These are phyloP conservation scores for Juglanconis sp. DNA, from an alignment of 2,329 filamentous ascomycete genomes.

Conservation along the genomic window DNA sequence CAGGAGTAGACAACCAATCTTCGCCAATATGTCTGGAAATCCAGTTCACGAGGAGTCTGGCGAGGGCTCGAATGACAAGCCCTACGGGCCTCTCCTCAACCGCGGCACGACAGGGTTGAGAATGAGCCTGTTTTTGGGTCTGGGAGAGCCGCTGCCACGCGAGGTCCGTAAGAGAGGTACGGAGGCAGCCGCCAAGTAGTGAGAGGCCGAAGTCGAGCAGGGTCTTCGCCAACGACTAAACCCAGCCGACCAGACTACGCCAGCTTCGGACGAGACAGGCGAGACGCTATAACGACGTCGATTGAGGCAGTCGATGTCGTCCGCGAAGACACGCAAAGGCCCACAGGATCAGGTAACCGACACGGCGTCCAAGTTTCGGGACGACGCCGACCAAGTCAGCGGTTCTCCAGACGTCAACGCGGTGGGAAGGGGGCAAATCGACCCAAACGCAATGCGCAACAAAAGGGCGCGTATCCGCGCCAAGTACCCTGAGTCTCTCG, in stretches of 20 bases:
- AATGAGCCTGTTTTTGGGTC: conserved; percentile 24
- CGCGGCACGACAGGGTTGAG: conserved; percentile 5
- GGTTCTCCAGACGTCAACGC: conserved; percentile 21
- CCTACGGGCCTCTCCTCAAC: neutral
- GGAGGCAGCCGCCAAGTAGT: neutral
- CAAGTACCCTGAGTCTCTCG: conserved; percentile 27
- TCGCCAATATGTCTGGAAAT: neutral
- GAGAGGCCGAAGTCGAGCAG: conserved; percentile 13
- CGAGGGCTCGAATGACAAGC: neutral
- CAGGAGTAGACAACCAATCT: neutral
- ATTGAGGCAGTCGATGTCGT: neutral
- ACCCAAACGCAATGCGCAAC: conserved; percentile 25
- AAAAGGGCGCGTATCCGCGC: conserved; percentile 28
- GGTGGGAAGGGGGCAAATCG: conserved; percentile 19
- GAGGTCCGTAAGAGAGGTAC: conserved; percentile 9
- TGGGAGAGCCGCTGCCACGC: conserved; percentile 24
- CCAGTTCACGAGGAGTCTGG: neutral
- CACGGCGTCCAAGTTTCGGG: conserved; percentile 20
- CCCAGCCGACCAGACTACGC: neutral
- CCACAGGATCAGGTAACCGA: conserved; percentile 17
- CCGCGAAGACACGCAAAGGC: neutral
- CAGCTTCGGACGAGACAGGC: neutral
- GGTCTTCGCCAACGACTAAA: conserved; percentile 2
- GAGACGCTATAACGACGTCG: neutral
- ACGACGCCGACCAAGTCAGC: conserved; percentile 24